Percentiles rank a stretch among this genome's conserved stretches.
phyloP scores from a whole-genome alignment of 2,329 filamentous ascomycete genomes.

The Fusarium solani-melongenae region DNA sequence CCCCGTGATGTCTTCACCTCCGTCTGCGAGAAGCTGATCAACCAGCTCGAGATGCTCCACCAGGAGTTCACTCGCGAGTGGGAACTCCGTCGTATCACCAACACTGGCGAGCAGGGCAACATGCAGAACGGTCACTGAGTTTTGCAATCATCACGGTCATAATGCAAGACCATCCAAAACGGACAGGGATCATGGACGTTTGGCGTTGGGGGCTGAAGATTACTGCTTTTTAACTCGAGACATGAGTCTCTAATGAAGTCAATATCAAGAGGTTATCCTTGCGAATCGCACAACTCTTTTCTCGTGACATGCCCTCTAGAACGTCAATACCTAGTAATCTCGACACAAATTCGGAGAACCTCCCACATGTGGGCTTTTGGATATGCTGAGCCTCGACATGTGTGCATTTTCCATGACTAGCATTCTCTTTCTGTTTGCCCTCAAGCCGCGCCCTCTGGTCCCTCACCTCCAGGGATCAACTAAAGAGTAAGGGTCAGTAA shows the following conservation, averaged over 20 bases:
- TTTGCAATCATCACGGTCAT: conserved; percentile 9
- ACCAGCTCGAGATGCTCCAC: conserved; percentile 81
- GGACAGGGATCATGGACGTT: conserved; percentile 34
- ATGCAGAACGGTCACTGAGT: conserved; percentile 52
- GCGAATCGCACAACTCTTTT: conserved; percentile 13
- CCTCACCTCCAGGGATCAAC: conserved; percentile 84
- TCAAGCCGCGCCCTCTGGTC: conserved; percentile 60
- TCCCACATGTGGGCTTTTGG: background rate
- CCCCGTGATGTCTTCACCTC: conserved; percentile 90
- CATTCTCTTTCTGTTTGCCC: conserved; percentile 5
- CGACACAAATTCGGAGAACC: background rate
- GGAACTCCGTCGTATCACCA: conserved; percentile 87
- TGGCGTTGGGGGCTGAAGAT: conserved; percentile 43
- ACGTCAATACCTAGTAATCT: conserved; percentile 1
- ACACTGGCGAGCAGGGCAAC: conserved; percentile 68
- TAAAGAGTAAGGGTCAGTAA: conserved; percentile 48
- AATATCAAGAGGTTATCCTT: conserved; percentile 27
- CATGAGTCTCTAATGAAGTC: conserved; percentile 25
- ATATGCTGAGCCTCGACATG: conserved; percentile 3
- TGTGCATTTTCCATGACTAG: conserved; percentile 12
- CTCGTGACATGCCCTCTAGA: conserved; percentile 14
- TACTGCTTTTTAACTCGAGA: conserved; percentile 36
- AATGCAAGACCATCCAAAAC: conserved; percentile 19
- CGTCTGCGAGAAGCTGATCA: conserved; percentile 84
- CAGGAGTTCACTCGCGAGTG: conserved; percentile 94